phyloP scores from a whole-genome alignment of 1,284 basidiomycete genomes.

The Apiotrichum veenhuisii region DNA sequence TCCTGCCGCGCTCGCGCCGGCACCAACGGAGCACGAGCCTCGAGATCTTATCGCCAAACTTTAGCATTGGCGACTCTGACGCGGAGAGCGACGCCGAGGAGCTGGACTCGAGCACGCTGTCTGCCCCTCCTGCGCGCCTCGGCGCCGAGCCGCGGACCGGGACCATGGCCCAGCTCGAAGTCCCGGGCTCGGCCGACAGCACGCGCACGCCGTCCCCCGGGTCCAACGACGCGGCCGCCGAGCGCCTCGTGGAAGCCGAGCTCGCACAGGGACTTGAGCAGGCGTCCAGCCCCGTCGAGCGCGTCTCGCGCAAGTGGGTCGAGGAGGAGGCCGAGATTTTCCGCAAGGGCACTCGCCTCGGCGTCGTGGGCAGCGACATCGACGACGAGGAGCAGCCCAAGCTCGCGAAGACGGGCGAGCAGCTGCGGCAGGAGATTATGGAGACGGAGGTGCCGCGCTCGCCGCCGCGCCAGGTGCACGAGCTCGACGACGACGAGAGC shows the following conservation, averaged over 20 bases:
- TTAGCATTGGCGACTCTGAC: slow-evolving; percentile 60
- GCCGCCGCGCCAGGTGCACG: slow-evolving; percentile 33
- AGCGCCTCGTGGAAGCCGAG: slow-evolving; percentile 15
- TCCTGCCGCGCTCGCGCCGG: slow-evolving; percentile 18
- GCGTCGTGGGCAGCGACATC: slow-evolving; percentile 75
- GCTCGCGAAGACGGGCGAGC: slow-evolving; percentile 13
- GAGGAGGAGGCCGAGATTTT: slow-evolving; percentile 90
- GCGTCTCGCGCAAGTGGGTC: slow-evolving; percentile 65
- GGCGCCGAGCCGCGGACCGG: background rate
- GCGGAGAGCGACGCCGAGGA: slow-evolving; percentile 62
- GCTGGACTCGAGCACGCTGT: slow-evolving; percentile 26
- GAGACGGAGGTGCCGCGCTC: slow-evolving; percentile 45
- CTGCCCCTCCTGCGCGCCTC: background rate
- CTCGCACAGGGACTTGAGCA: slow-evolving; percentile 7
- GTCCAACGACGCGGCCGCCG: slow-evolving; percentile 4
- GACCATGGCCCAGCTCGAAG: slow-evolving; percentile 3
- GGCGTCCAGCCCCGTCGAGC: slow-evolving; percentile 28
- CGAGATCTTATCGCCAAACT: slow-evolving; percentile 61
- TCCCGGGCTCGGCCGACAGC: background rate
- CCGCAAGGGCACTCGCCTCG: slow-evolving; percentile 76
- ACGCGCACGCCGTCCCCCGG: background rate
- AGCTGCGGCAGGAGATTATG: slow-evolving; percentile 33
- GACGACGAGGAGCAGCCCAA: slow-evolving; percentile 58
- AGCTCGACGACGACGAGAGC: background rate
- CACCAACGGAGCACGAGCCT: slow-evolving; percentile 38